Evolutionary conservation across 768 basidiomycete genomes (phyloP).

Genomic region (Favolaschia claudopus): DNA sequence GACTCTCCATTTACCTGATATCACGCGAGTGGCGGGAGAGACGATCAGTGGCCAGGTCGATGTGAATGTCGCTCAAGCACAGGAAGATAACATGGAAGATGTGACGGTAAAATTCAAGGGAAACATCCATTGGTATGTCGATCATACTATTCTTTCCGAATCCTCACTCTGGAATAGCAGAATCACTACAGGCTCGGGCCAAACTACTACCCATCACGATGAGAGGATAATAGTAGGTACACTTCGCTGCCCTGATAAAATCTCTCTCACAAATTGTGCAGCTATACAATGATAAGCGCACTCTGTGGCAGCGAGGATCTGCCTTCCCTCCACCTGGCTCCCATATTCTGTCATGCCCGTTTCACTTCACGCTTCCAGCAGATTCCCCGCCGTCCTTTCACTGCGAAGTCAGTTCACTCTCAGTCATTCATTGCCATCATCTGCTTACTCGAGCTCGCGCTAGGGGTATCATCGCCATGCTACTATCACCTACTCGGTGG

Average conservation of each 20-base stretch:
- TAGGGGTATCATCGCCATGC: not conserved
- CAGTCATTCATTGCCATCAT: no score
- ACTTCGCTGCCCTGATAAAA: not conserved
- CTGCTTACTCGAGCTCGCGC: no score
- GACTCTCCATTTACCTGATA: slow-evolving; percentile 11
- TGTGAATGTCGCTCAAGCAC: slow-evolving; percentile 16
- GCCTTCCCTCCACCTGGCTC: slow-evolving; percentile 8
- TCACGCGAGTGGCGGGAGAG: slow-evolving; percentile 19
- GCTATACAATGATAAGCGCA: not conserved
- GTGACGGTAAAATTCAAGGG: slow-evolving; percentile 16
- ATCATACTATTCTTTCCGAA: not conserved
- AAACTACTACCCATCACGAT: not conserved
- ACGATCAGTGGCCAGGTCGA: slow-evolving; percentile 9
- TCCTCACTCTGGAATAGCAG: not conserved
- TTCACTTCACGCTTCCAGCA: slow-evolving; percentile 5
- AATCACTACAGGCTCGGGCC: not conserved
- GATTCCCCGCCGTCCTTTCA: slow-evolving; percentile 14
- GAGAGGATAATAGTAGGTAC: not conserved
- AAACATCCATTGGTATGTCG: slow-evolving; percentile 3
- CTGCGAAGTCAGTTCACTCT: no score
- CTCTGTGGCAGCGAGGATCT: slow-evolving; percentile 8
- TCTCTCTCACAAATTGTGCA: not conserved
- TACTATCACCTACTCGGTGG: not conserved
- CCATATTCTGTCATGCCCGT: not conserved
- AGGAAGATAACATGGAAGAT: slow-evolving; percentile 19